Conservation (phyloP, 805 yeast species). For the Candida sphagnicola region DNA sequence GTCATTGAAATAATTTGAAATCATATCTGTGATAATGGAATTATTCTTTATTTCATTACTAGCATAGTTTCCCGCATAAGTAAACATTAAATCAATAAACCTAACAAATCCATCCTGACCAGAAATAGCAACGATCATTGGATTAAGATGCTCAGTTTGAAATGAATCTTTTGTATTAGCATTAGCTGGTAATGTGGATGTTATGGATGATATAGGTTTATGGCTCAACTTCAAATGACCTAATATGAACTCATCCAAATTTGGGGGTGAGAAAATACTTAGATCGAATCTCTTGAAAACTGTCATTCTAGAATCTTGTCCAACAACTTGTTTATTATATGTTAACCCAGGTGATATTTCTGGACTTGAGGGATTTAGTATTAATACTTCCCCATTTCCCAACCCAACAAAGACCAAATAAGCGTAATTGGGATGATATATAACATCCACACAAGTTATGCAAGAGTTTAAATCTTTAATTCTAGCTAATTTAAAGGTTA, state of each 20-base stretch:
- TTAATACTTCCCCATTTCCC: conserved; percentile 56
- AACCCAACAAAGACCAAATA: conserved; percentile 54
- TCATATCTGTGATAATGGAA: conserved; percentile 43
- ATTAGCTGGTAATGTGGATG: conserved; percentile 24
- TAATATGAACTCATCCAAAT: conserved; percentile 16
- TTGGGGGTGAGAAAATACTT: conserved; percentile 19
- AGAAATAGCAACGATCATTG: conserved; percentile 45
- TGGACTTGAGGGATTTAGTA: conserved; percentile 37
- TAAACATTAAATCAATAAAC: conserved; percentile 46
- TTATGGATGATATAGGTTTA: conserved; percentile 50
- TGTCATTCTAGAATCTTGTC: conserved; percentile 29
- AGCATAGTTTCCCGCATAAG: conserved; percentile 24
- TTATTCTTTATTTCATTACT: conserved; percentile 15
- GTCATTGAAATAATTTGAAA: conserved; percentile 61
- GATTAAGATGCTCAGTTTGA: conserved; percentile 29
- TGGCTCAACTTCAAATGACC: conserved; percentile 63
- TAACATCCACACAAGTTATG: conserved; percentile 22
- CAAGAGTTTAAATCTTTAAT: conserved; percentile 33
- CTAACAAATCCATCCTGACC: conserved; percentile 64
- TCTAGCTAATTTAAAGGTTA: conserved; percentile 40
- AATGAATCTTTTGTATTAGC: conserved; percentile 4
- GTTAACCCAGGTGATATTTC: conserved; percentile 2
- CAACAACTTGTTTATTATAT: conserved; percentile 16
- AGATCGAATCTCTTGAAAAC: conserved; percentile 34
- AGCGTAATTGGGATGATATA: conserved; percentile 33